A percentile compares a stretch with the other conserved stretches of the same genome.
These are phyloP conservation scores for Salix purpurea DNA, from an alignment of 345 rosid species.

Conservation along the genomic window DNA sequence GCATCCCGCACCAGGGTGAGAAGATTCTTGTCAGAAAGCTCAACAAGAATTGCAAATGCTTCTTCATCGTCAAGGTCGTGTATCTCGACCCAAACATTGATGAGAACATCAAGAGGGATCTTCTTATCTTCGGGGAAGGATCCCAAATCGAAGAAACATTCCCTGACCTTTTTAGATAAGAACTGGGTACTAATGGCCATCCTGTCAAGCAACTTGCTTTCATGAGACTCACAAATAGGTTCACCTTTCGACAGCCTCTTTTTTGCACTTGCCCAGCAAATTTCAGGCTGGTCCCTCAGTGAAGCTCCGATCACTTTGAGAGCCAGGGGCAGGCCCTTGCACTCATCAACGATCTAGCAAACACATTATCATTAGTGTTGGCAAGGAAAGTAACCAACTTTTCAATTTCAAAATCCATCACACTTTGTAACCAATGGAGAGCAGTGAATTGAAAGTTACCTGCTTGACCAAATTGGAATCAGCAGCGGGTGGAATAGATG, in stretches of 20 bases:
- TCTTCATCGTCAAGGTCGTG: conserved; percentile 54
- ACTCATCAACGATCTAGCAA: conserved; percentile 64
- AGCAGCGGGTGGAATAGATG: conserved; percentile 49
- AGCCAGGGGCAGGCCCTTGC: conserved; percentile 93
- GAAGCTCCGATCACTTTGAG: conserved; percentile 94
- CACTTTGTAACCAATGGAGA: neutral
- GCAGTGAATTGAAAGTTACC: conserved; percentile 31
- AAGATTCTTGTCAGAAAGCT: conserved; percentile 75
- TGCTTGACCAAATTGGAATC: conserved; percentile 54
- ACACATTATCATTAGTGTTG: conserved; percentile 4
- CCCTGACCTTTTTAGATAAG: conserved; percentile 45
- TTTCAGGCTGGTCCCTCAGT: conserved; percentile 51
- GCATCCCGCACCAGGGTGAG: conserved; percentile 77
- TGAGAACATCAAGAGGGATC: conserved; percentile 80
- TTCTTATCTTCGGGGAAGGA: conserved; percentile 94
- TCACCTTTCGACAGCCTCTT: conserved; percentile 61
- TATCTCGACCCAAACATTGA: conserved; percentile 79
- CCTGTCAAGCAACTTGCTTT: conserved; percentile 56
- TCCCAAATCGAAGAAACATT: conserved; percentile 89
- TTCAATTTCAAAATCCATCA: neutral
- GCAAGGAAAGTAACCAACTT: neutral
- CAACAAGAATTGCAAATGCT: conserved; percentile 63
- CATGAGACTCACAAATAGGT: conserved; percentile 70
- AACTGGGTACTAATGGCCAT: conserved; percentile 67
- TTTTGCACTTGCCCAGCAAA: conserved; percentile 64